These are phyloP conservation scores for Krasilnikovozyma curviuscula DNA, from an alignment of 768 basidiomycete genomes.

Conservation along the genomic window DNA sequence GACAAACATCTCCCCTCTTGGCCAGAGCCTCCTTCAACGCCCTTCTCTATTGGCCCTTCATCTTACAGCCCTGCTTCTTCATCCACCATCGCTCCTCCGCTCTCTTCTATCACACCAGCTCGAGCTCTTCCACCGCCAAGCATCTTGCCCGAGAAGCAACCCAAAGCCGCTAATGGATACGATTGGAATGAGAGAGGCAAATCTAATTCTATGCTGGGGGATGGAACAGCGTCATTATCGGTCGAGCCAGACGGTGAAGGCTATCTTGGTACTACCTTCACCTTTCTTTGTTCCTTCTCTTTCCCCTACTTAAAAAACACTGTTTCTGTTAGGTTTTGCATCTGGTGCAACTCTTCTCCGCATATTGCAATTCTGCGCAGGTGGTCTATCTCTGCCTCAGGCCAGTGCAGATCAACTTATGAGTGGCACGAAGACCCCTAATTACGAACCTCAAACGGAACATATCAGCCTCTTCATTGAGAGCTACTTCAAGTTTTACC, in stretches of 20 bases:
- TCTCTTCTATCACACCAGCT: neutral
- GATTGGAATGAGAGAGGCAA: slow-evolving; percentile 10
- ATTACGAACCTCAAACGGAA: neutral
- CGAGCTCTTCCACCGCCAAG: neutral
- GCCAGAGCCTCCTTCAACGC: neutral
- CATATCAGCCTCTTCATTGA: slow-evolving; percentile 1
- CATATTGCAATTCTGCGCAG: slow-evolving; percentile 12
- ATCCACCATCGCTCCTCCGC: neutral
- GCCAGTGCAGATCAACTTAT: neutral
- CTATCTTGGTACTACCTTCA: slow-evolving; percentile 14
- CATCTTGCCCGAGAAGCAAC: slow-evolving; percentile 8
- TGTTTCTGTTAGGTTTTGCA: slow-evolving; percentile 13
- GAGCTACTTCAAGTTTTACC: slow-evolving; percentile 11
- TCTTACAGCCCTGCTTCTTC: too few species aligned
- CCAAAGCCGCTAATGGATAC: slow-evolving; percentile 5
- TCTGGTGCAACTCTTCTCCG: slow-evolving; percentile 11
- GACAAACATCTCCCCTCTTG: neutral
- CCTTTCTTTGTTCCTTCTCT: too few species aligned
- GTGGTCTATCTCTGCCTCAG: neutral
- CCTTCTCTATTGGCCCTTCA: too few species aligned
- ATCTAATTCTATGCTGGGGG: neutral
- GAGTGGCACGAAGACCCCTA: neutral
- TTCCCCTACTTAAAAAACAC: too few species aligned
- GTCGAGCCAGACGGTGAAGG: slow-evolving; percentile 12
- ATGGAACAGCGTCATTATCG: slow-evolving; percentile 11